Conservation (phyloP, 1,284 basidiomycete species). For the Pisolithus thermaeus region DNA sequence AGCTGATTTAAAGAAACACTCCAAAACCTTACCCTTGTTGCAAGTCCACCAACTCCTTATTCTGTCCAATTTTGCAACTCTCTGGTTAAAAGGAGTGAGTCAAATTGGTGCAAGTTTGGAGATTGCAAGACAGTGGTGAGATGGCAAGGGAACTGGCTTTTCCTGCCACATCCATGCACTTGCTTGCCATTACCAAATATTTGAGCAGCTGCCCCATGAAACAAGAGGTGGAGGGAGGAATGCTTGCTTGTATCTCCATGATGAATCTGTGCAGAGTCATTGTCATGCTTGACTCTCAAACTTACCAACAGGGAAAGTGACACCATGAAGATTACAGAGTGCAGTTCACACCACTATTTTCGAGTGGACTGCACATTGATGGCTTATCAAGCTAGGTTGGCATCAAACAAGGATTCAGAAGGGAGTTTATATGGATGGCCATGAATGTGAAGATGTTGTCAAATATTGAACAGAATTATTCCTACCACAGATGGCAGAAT, state of each 20-base stretch:
- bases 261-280: constrained; percentile 22
- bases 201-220: constrained; percentile 31
- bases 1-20: constrained; percentile 10
- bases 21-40: constrained; percentile 16
- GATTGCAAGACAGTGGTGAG: neutral
- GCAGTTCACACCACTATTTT: constrained; percentile 26
- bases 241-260: constrained; percentile 17
- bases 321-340: constrained; percentile 19
- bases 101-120: neutral
- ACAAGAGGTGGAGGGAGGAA: constrained; percentile 22
- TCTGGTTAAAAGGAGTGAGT: neutral
- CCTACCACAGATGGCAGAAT: constrained; percentile 24
- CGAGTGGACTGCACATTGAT: constrained; percentile 18
- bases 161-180: neutral
- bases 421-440: constrained; percentile 35
- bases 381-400: constrained; percentile 24
- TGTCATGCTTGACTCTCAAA: constrained; percentile 18
- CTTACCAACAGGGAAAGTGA: constrained; percentile 24
- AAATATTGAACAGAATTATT: constrained; percentile 26
- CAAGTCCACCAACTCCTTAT: constrained; percentile 31
- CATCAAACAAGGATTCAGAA: constrained; percentile 21
- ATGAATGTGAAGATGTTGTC: constrained; percentile 32
- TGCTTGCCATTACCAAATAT: constrained; percentile 25
- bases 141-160: neutral
- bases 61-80: constrained; percentile 31